Conservation (phyloP, 129 eudicot genomes). For the Scalesia atractyloides region DNA sequence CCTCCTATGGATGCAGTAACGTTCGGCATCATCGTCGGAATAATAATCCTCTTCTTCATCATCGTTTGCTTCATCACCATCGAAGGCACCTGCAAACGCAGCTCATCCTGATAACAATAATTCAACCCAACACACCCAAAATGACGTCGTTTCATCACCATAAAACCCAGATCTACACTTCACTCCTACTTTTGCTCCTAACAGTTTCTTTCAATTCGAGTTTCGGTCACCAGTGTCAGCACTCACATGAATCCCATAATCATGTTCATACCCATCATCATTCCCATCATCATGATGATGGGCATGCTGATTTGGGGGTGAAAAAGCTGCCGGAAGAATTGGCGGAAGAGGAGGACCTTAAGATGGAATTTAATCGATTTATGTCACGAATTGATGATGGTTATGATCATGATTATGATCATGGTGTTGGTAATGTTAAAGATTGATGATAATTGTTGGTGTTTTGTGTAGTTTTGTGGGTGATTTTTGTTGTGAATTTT, state of each 20-base stretch:
- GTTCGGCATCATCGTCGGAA: constrained; percentile 79
- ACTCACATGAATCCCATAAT: constrained; percentile 27
- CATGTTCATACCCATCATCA: constrained; percentile 48
- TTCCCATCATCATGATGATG: constrained; percentile 32
- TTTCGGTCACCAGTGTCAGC: constrained; percentile 45
- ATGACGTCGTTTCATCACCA: constrained; percentile 25
- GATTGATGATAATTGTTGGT: background rate
- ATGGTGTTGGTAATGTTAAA: constrained; percentile 51
- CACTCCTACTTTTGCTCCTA: constrained; percentile 22
- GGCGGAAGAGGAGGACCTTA: constrained; percentile 94
- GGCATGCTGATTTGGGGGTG: constrained; percentile 22
- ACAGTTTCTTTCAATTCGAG: constrained; percentile 25
- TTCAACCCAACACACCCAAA: background rate
- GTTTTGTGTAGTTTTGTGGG: background rate
- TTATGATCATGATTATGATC: constrained; percentile 45
- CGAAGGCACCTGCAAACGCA: constrained; percentile 86
- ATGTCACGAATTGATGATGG: constrained; percentile 36
- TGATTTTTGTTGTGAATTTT: background rate
- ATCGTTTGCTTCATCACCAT: constrained; percentile 72
- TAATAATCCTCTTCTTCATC: constrained; percentile 65
- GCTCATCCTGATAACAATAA: constrained; percentile 27
- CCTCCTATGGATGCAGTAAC: constrained; percentile 68
- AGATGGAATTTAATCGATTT: constrained; percentile 47
- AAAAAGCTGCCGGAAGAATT: constrained; percentile 79
- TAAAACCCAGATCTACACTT: constrained; percentile 13